A percentile compares a stretch with the other conserved stretches of the same genome.
phyloP scores from a whole-genome alignment of 2,329 filamentous ascomycete genomes.

The Teratosphaeria epicoccoides region DNA sequence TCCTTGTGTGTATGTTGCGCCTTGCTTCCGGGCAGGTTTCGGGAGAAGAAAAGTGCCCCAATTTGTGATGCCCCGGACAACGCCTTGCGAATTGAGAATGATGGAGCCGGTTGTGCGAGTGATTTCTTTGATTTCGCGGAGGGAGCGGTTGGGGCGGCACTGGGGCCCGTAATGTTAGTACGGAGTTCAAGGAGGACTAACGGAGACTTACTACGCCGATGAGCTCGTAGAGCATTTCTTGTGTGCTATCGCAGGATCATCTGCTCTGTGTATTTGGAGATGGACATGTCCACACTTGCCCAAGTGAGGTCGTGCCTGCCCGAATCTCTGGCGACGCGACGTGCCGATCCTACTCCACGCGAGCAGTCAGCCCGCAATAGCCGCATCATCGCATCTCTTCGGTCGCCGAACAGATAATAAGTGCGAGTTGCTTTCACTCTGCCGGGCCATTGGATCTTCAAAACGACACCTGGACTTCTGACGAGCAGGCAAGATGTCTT shows the following conservation, averaged over 20 bases:
- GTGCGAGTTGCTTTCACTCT: background rate
- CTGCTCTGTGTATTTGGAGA: background rate
- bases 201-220: constrained; percentile 70
- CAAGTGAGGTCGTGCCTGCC: background rate
- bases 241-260: constrained; percentile 6
- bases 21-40: constrained; percentile 65
- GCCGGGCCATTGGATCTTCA: background rate
- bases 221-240: constrained; percentile 88
- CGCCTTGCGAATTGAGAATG: constrained; percentile 72
- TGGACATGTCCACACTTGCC: background rate
- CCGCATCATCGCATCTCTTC: background rate
- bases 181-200: background rate
- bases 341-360: background rate
- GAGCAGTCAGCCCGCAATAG: background rate
- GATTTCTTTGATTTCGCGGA: constrained; percentile 93
- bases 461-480: background rate
- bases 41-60: constrained; percentile 91
- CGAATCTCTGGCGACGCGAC: background rate
- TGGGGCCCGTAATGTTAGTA: constrained; percentile 29
- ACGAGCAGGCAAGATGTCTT: constrained; percentile 6
- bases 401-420: background rate
- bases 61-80: constrained; percentile 85
- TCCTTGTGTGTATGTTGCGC: constrained; percentile 70
- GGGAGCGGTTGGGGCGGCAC: constrained; percentile 76
- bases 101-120: constrained; percentile 73